A percentile compares a stretch with the other conserved stretches of the same genome.
These are phyloP conservation scores for Fusarium burgessii DNA, from an alignment of 2,329 filamentous ascomycete species.

Conservation along the genomic window DNA sequence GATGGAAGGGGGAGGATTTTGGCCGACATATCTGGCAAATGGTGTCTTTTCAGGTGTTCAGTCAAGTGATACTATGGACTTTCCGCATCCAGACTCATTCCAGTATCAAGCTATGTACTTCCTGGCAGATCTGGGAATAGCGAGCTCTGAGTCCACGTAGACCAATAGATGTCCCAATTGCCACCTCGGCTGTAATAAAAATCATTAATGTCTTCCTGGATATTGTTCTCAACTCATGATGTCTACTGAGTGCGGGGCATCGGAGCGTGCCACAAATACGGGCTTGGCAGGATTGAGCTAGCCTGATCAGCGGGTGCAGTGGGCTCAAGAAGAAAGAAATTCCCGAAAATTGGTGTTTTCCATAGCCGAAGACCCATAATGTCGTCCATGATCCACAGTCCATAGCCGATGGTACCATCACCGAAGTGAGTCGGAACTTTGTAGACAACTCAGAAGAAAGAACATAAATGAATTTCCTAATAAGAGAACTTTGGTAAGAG, in stretches of 20 bases:
- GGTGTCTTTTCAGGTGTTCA: constrained; percentile 5
- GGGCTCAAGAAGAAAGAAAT: neutral
- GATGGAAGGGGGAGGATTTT: neutral
- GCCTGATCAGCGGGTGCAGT: neutral
- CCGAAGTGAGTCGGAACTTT: accelerated
- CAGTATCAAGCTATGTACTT: constrained; percentile 32
- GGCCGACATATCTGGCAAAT: constrained; percentile 5
- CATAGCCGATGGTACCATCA: neutral
- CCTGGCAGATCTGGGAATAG: constrained; percentile 18
- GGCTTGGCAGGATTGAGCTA: neutral
- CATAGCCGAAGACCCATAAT: neutral
- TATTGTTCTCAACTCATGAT: too few species aligned
- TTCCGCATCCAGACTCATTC: constrained; percentile 17
- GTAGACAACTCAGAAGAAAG: accelerated
- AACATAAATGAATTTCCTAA: neutral
- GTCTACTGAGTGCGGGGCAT: too few species aligned
- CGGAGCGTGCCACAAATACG: neutral
- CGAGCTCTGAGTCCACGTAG: neutral
- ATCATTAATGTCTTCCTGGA: too few species aligned
- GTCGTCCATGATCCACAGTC: neutral
- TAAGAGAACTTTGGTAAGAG: accelerated
- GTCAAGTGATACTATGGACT: neutral
- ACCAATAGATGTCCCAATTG: accelerated
- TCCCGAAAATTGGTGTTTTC: neutral
- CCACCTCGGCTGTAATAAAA: too few species aligned